Base-by-base conservation (phyloP, 495 filamentous ascomycete species). In the Endocarpon pusillum region DNA sequence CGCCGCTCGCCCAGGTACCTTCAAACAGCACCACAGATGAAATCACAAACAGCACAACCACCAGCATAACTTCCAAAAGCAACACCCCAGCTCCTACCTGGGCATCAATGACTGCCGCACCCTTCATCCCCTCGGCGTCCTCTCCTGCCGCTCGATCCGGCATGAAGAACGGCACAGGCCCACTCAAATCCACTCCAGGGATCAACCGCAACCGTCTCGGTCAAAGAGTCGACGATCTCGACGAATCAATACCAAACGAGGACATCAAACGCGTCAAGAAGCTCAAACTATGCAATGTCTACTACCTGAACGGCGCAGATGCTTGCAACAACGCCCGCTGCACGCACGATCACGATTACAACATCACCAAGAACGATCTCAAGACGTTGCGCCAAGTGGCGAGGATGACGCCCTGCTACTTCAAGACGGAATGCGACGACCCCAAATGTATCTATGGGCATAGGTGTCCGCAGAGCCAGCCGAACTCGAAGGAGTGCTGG, bases 391-490 rank as follows among this genome's bases (percentile, higher is more conserved):
- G 68, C 2, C 71, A 74, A 27, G 66, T 89, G 30, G 72, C 81
- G 16, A 69, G 82, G 21, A 68, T 85, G 59, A 83, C 79, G 23
- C 82, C 81, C 7, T 93, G 84, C 54, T 60, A 64, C 3, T 71
- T 70, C 42, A 80, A 81, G 3, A 65, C 76, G 43, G 67, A 72
- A 12, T 93, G 84, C 48, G 72, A 78, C 21, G 71, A 75, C 26
- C 55, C 70, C 0, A 73, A 79, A 35, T 93, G 84, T 54, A 86
- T 86, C 31, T 91, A 89, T 45, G 83, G 84, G 11, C 84, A 93
- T 48, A 60, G 64, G 34, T 67, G 62, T 34, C 61, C 62, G 10
- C 53, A 63, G 36, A 62, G 57, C 33, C 56, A 61, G 28, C 48
- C 52, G 8, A 62, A 64, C 4, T 60, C 53, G 42, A 65, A 59